Base-by-base conservation (phyloP, 2,329 filamentous ascomycete genomes). In the Cladosporium halotolerans region DNA sequence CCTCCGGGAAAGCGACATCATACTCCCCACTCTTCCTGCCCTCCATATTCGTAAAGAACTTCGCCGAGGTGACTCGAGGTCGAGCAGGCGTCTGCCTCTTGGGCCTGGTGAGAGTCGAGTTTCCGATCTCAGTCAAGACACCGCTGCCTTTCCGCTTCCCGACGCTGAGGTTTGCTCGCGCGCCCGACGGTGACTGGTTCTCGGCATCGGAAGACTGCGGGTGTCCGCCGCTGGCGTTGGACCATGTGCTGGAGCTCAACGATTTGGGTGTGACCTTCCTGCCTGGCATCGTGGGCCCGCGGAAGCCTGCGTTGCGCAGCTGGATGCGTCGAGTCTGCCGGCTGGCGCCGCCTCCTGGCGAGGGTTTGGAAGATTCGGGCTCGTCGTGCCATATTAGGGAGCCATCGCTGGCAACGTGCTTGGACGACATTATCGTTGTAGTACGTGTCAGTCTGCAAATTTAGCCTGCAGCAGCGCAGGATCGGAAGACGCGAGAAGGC, bases 261-360 rank as follows among this genome's bases (percentile, higher is more conserved):
- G 55, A 57, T 31, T 56, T 61, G n/a, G 66, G 67, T 16, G 68
- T 67, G 18, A 68, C 63, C 31, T 65, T 66, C 38, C 66, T 58
- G 16, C 60, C 53, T 3, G 65, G 60, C 45, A 70, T 41, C 5
- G 61, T 55, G 28, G 62, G 57, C 9, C 56, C 67, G n/a, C 64
- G 61, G 44, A 70, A 70, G 41, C 66, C 66, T 31, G 64, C 64
- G 59, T 68, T 68, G 47, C 67, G 60, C 14, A 69, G 61, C 53
- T 69, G 66, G 41, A 70, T 55, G 34, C 64, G 58, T 34, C 63
- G 57, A 14, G 63, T 61, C 32, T 63, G 63, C 36, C 61, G 53
- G 23, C 59, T 61, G 16, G 60, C 52, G 14, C 62, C 62, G 2
- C 53, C 54, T 11, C 60, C 60, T 13, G 62, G 57, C 8, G 58